These are phyloP conservation scores for Thraustochytrium sp. DNA, from an alignment of 352 stramenopile genomes.

Conservation along the genomic window DNA sequence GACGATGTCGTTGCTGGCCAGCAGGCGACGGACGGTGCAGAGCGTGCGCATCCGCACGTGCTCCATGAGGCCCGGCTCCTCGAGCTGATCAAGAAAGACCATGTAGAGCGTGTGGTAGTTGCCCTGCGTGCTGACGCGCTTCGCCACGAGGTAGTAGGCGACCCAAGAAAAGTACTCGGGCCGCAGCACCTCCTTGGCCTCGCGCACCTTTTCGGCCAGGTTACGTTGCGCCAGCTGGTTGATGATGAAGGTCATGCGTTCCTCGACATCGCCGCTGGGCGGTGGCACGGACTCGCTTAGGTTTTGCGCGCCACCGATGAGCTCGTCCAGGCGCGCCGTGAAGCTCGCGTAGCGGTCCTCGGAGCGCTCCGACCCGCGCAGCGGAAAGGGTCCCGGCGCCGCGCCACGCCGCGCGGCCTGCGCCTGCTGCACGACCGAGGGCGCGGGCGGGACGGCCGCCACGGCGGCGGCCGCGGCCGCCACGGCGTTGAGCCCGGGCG, in stretches of 20 bases:
- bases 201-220: slow-evolving; percentile 89
- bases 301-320: neutral
- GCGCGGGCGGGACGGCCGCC: neutral
- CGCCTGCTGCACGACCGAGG: neutral
- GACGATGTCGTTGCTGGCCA: slow-evolving; percentile 95
- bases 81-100: slow-evolving; percentile 93
- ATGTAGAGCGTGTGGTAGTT: slow-evolving; percentile 98
- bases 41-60: slow-evolving; percentile 91
- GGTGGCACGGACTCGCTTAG: neutral
- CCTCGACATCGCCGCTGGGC: slow-evolving; percentile 33
- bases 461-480: neutral
- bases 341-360: slow-evolving; percentile 15
- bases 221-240: slow-evolving; percentile 98
- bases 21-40: slow-evolving; percentile 85
- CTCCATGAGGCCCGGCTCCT: slow-evolving; percentile 78
- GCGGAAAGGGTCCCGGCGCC: neutral
- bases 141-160: slow-evolving; percentile 97
- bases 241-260: slow-evolving; percentile 91
- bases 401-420: neutral
- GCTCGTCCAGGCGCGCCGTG: slow-evolving; percentile 14
- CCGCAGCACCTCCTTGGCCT: slow-evolving; percentile 87
- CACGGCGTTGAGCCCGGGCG: neutral
- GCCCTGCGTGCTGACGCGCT: slow-evolving; percentile 94
- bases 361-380: slow-evolving; percentile 11
- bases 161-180: slow-evolving; percentile 92